These are phyloP conservation scores for Xanthoparmelia taractica DNA, from an alignment of 495 filamentous ascomycete genomes.

Conservation along the genomic window DNA sequence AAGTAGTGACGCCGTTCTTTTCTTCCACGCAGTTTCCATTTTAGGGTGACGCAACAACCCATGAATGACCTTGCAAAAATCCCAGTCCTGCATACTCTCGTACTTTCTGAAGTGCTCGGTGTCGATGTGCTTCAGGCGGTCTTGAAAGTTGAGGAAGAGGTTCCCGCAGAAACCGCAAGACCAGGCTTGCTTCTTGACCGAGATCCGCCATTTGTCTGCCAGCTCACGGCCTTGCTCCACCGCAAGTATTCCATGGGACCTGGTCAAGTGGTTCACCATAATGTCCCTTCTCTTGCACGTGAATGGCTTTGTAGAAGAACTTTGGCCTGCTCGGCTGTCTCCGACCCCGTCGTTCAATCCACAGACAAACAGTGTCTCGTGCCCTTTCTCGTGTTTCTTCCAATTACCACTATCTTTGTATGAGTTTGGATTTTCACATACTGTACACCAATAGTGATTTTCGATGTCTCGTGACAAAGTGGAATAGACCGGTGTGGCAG, in stretches of 20 bases:
- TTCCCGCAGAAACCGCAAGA: slow-evolving; percentile 7
- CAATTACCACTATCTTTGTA: slow-evolving; percentile 7
- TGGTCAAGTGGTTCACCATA: slow-evolving; percentile 12
- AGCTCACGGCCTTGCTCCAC: not conserved
- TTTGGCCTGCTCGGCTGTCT: not conserved
- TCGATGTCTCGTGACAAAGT: not conserved
- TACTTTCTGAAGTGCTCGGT: not conserved
- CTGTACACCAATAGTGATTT: slow-evolving; percentile 9
- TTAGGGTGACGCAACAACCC: slow-evolving; percentile 1
- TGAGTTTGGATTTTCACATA: slow-evolving; percentile 1
- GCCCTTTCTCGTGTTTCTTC: slow-evolving; percentile 16
- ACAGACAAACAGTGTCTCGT: slow-evolving; percentile 7
- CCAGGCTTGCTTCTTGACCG: not conserved
- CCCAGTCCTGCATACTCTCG: slow-evolving; percentile 8
- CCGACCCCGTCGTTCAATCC: not conserved
- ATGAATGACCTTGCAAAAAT: slow-evolving; percentile 3
- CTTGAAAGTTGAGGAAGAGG: not conserved
- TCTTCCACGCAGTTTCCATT: not conserved
- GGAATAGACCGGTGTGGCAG: not conserved
- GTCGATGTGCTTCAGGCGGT: slow-evolving; percentile 8
- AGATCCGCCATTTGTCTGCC: slow-evolving; percentile 4
- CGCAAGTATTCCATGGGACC: not conserved
- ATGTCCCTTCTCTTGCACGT: slow-evolving; percentile 6
- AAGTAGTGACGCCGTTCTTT: not conserved
- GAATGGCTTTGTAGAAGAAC: not conserved